These are phyloP conservation scores for Handroanthus guayacan DNA, from an alignment of 257 asterid genomes.

Conservation along the genomic window DNA sequence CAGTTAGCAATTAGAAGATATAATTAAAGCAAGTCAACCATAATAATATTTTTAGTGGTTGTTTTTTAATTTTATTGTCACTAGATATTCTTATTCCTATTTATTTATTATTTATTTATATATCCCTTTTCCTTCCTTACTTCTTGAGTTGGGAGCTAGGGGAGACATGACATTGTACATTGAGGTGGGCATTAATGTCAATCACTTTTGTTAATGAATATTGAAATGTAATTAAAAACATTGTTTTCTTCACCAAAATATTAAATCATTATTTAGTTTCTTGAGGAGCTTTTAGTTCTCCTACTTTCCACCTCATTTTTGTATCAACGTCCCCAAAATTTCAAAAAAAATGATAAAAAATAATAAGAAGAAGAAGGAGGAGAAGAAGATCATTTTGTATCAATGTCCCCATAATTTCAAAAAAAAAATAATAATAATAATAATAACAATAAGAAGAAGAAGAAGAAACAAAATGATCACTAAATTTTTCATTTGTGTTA, in stretches of 20 bases:
- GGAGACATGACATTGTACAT: constrained; percentile 20
- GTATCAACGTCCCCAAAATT: neutral
- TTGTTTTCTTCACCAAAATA: neutral
- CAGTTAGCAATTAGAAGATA: constrained; percentile 11
- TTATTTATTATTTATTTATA: neutral
- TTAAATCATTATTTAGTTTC: constrained; percentile 11
- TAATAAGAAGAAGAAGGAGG: no score
- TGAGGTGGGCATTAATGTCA: constrained; percentile 15
- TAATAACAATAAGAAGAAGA: no score
- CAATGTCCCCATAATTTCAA: no score
- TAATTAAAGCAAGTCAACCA: constrained; percentile 13
- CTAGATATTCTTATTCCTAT: neutral
- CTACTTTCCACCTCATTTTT: constrained; percentile 28
- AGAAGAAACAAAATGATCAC: no score
- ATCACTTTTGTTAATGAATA: neutral
- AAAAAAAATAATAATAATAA: no score
- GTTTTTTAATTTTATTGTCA: constrained; percentile 12
- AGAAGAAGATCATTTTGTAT: no score
- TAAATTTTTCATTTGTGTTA: no score
- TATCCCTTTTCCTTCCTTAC: neutral
- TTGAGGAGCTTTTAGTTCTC: constrained; percentile 33
- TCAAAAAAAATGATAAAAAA: neutral
- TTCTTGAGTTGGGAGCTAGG: neutral
- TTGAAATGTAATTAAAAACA: neutral
- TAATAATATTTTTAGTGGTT: constrained; percentile 10